phyloP scores from a whole-genome alignment of 1,284 basidiomycete genomes.

The Microstroma glucosiphilum region DNA sequence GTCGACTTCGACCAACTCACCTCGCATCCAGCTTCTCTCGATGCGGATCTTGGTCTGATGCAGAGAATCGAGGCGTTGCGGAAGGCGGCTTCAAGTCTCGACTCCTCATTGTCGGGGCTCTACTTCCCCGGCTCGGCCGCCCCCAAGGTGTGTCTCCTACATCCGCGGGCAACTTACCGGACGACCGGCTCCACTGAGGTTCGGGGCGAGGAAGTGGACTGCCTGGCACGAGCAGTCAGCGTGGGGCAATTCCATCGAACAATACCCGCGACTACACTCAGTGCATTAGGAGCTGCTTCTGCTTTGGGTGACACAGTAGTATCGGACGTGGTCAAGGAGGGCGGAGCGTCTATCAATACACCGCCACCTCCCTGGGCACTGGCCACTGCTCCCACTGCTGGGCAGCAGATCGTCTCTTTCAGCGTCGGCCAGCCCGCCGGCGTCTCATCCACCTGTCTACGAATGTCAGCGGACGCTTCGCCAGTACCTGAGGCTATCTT shows the following conservation, averaged over 20 bases:
- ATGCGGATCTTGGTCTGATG: constrained; percentile 26
- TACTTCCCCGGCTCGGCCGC: constrained; percentile 27
- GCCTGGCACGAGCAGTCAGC: constrained; percentile 38
- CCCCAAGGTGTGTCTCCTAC: constrained; percentile 47
- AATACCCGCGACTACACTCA: constrained; percentile 25
- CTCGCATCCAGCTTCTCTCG: constrained; percentile 27
- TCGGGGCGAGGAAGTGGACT: constrained; percentile 21
- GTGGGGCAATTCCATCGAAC: constrained; percentile 43
- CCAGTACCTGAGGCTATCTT: neutral
- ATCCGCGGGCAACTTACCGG: constrained; percentile 26
- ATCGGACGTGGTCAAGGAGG: constrained; percentile 8
- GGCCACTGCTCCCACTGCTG: neutral
- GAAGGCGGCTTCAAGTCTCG: constrained; percentile 19
- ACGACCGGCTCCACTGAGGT: constrained; percentile 28
- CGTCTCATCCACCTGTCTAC: constrained; percentile 16
- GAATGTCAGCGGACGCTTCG: neutral
- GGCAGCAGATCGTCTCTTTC: constrained; percentile 19
- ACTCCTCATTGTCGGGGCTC: constrained; percentile 17
- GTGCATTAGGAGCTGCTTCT: constrained; percentile 28
- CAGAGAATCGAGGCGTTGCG: constrained; percentile 30
- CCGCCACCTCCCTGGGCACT: constrained; percentile 24
- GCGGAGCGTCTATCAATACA: constrained; percentile 14
- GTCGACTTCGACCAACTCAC: constrained; percentile 13
- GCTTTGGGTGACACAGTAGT: constrained; percentile 7
- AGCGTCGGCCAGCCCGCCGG: constrained; percentile 47